A percentile compares a stretch with the other conserved stretches of the same genome.
Evolutionary conservation across 306 rosid genomes (phyloP).

Genomic region (Malus domestica): DNA sequence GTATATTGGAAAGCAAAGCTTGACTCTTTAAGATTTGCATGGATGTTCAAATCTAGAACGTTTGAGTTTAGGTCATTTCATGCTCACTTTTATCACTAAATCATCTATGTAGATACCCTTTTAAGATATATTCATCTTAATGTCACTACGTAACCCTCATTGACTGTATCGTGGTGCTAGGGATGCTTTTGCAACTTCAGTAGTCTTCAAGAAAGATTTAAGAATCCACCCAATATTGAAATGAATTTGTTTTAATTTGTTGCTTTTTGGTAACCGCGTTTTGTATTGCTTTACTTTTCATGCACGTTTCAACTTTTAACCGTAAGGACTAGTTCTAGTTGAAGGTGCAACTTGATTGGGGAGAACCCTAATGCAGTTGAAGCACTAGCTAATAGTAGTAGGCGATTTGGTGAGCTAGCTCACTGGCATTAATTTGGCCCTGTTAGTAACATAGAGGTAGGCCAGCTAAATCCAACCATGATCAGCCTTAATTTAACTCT

Average conservation of each 20-base stretch:
- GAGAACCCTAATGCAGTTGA: background rate
- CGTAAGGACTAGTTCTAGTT: background rate
- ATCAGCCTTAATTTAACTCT: conserved; percentile 7
- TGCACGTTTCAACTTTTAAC: background rate
- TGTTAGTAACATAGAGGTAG: conserved; percentile 25
- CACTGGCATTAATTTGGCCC: conserved; percentile 23
- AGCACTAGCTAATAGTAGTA: background rate
- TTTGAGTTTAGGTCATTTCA: background rate
- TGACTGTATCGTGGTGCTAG: background rate
- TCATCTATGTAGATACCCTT: background rate
- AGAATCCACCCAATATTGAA: background rate
- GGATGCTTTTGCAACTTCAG: background rate
- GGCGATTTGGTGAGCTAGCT: background rate
- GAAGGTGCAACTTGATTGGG: background rate
- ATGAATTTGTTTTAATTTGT: background rate
- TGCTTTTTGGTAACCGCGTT: background rate
- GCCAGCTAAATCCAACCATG: conserved; percentile 49
- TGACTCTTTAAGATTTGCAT: background rate
- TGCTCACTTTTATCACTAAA: background rate
- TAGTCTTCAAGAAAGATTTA: background rate
- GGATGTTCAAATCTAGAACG: background rate
- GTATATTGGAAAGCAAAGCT: background rate
- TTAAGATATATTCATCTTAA: background rate
- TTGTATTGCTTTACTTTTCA: background rate
- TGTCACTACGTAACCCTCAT: background rate